Base-by-base conservation (phyloP, 768 basidiomycete genomes). In the Leccinum obscurum region DNA sequence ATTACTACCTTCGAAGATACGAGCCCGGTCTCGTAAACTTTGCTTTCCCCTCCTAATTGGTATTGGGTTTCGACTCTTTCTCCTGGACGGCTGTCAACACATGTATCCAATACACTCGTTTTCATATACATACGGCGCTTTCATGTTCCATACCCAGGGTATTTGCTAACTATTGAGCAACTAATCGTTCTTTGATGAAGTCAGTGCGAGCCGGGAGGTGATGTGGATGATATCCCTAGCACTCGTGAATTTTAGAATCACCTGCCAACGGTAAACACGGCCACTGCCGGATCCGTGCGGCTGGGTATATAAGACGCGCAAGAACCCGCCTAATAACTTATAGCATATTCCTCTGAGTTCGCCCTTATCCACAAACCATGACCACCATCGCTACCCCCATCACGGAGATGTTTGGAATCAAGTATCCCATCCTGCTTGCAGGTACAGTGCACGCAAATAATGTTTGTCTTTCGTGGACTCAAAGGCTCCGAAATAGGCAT, bases 381-480 rank as follows among this genome's bases (percentile, higher is more conserved):
- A 77, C 80, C 56, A 86, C 93, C 57, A 87, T 95, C 61, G 77
- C 82, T 22, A 95, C 93, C 6, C 90, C 92, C n/a, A 82, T 95
- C 64, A 95, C 93, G 35, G 83, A 94, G 76, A 80, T 94, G 57
- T 95, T 95, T 74, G 86, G 86, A 55, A 92, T 95, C 74, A 85
- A 89, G 77, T 93, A 95, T 70, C 93, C 93, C 48, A 84, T 95
- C 65, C 72, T 95, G 56, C 85, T 95, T 24, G 93, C 93, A 65
- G 93, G 89, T 83, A 61, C 62, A 69, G 44, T 5, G 3, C 49
- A 17, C 56, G 4, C 30, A 17, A 30, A 51, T 28, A 52, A 24
- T 24, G 9, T 77, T 28, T 79, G 78, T 78, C 76, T 78, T 75
- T 77, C 13, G 76, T 28, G 20, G 26, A 13, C 57, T 65, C n/a